Percentiles rank a stretch among this genome's conserved stretches.
Conservation (phyloP, 805 yeast species). For the Yamadazyma sp. region DNA sequence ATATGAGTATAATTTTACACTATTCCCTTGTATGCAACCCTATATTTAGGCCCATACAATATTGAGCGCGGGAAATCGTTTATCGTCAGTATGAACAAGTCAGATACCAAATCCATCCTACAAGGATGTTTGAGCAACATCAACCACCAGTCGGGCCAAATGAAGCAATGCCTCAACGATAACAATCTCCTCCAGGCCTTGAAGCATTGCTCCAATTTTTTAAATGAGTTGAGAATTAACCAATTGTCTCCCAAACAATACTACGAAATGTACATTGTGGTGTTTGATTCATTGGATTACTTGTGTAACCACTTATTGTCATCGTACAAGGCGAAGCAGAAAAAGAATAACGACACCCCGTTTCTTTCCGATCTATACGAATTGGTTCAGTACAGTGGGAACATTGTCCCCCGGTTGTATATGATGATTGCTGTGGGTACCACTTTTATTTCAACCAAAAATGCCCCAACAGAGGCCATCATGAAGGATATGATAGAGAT, state of each 20-base stretch:
- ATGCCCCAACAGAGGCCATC: conserved; percentile 80
- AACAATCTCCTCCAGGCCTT: conserved; percentile 78
- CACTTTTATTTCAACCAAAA: conserved; percentile 74
- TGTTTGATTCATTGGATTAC: conserved; percentile 76
- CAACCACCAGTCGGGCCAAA: conserved; percentile 66
- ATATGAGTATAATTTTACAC: no score
- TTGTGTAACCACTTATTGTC: conserved; percentile 65
- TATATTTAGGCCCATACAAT: no score
- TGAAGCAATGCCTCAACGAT: conserved; percentile 73
- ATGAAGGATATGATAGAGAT: conserved; percentile 96
- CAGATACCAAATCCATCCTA: conserved; percentile 15
- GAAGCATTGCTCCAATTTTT: conserved; percentile 79
- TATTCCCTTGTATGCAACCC: no score
- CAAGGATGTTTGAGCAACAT: conserved; percentile 43
- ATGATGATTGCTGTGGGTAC: conserved; percentile 95
- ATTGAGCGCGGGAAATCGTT: no score
- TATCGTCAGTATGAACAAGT: conserved; percentile 12
- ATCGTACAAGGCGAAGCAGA: conserved; percentile 64
- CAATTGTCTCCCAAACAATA: conserved; percentile 83
- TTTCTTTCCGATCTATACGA: conserved; percentile 85
- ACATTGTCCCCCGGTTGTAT: conserved; percentile 86
- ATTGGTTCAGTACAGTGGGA: conserved; percentile 92
- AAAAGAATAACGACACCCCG: conserved; percentile 28
- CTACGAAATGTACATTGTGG: conserved; percentile 83
- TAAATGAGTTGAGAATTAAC: conserved; percentile 78